These are phyloP conservation scores for Yamadazyma triangularis DNA, from an alignment of 1,139 yeast species.

Conservation along the genomic window DNA sequence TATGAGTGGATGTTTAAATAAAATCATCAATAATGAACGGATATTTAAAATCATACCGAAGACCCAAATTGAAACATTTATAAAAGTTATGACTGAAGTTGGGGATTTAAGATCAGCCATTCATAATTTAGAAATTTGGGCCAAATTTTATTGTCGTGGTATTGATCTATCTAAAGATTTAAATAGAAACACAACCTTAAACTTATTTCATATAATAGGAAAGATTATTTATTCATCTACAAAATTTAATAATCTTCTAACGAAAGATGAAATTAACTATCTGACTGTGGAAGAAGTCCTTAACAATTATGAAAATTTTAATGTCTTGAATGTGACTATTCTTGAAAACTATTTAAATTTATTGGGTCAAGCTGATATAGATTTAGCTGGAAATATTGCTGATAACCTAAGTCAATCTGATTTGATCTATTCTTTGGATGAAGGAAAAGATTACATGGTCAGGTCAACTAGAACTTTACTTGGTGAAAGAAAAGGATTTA, in stretches of 20 bases:
- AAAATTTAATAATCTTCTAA: conserved; percentile 17
- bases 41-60: conserved; percentile 28
- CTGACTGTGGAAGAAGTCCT: conserved; percentile 32
- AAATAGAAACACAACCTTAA: conserved; percentile 41
- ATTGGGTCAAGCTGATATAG: conserved; percentile 22
- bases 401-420: conserved; percentile 34
- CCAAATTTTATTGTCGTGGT: conserved; percentile 10
- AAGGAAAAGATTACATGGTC: conserved; percentile 27
- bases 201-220: conserved; percentile 68
- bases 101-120: conserved; percentile 82
- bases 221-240: conserved; percentile 57
- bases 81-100: conserved; percentile 39
- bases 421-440: conserved; percentile 15
- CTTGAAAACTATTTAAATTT: conserved; percentile 38
- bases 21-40: conserved; percentile 37
- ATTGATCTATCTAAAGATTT: conserved; percentile 6
- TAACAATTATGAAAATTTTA: conserved; percentile 25
- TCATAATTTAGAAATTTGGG: conserved; percentile 63
- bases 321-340: conserved; percentile 30
- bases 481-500: conserved; percentile 8
- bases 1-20: conserved; percentile 49
- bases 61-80: conserved; percentile 24
- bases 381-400: conserved; percentile 22
- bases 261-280: conserved; percentile 18
- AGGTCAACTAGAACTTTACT: conserved; percentile 25